Evolutionary conservation across 495 filamentous ascomycete species (phyloP), one percentile per base, ranked within the genome.

Genomic region (Xylaria nigripes): DNA sequence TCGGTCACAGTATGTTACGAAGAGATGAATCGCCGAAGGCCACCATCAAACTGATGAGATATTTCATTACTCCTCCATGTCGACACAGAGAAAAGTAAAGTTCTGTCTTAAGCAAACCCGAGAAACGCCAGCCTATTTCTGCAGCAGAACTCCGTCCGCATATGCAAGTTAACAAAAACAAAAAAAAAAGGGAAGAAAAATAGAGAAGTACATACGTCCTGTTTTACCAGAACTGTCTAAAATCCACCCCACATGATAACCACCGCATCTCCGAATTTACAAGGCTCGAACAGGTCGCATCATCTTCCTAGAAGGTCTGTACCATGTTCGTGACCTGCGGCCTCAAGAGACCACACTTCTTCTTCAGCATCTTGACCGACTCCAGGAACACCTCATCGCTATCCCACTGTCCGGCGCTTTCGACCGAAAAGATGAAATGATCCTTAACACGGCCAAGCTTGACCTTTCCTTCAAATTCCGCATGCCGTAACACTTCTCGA

Each of bases 391-490:
- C 75, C 66, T 86, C 80, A 60, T 96, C 90, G 64, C 89, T 93
- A 23, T 89, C 82, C 68, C 87, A 92, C 70, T 97, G 93, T 9
- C 94, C 94, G 9, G 89, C 85, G 72, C 90, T 96, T 77, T 99
- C 94, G 6, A 99, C 76, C 51, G 80, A 83, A 77, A 90, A 99
- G 70, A 99, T 96, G 66, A 99, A 99, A 70, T 99, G 94, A 71
- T 99, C 94, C 56, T 86, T 73, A 38, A 88, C 72, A 25, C 94
- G 79, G 41, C 94, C 94, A 12, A 99, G 77, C 75, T 89, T 91
- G 49, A 99, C 94, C 76, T 94, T 97, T 54, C 78, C 86, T 61
- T 93, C 80, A 76, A 99, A 97, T 70, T 97, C 94, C 38, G 83
- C 81, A 65, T 99, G 92, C 40, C 94, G 79, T 61, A 97, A 68